Conservation (phyloP, 352 stramenopile species). For the Phytophthora multivora region DNA sequence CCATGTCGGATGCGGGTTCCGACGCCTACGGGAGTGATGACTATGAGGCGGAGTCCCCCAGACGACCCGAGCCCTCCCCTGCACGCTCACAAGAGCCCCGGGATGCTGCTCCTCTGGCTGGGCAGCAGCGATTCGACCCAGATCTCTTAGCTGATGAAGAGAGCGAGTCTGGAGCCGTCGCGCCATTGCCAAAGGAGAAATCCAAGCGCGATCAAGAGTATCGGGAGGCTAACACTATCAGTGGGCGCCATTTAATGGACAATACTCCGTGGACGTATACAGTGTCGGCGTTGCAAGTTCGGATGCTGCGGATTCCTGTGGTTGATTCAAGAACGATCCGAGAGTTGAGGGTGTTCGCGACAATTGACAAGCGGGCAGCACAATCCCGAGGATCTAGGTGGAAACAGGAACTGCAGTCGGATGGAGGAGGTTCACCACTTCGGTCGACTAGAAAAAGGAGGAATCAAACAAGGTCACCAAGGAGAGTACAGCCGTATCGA, state of each 20-base stretch:
- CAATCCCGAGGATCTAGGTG: conserved; percentile 58
- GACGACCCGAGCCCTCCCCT: not conserved
- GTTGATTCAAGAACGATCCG: conserved; percentile 36
- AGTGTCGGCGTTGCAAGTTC: conserved; percentile 44
- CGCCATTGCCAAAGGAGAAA: conserved; percentile 10
- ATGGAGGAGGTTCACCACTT: not conserved
- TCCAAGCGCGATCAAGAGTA: conserved; percentile 8
- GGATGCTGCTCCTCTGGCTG: not conserved
- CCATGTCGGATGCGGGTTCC: conserved; percentile 25
- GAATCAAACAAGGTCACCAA: not conserved
- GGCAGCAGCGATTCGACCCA: conserved; percentile 9
- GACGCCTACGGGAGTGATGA: conserved; percentile 41
- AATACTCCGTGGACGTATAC: conserved; percentile 55
- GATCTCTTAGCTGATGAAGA: conserved; percentile 20
- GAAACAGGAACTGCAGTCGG: conserved; percentile 46
- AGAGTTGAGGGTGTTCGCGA: conserved; percentile 64
- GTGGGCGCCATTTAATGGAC: conserved; percentile 38
- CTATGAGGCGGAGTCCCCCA: conserved; percentile 37
- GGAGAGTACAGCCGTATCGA: conserved; percentile 10
- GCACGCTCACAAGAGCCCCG: not conserved
- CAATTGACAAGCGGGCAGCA: conserved; percentile 53
- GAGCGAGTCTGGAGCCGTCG: conserved; percentile 19
- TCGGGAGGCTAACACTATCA: conserved; percentile 10
- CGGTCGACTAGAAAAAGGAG: not conserved
- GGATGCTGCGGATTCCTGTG: conserved; percentile 53